Conservation (phyloP, 164 flowering plant genomes). For the Macadamia tetraphylla region DNA sequence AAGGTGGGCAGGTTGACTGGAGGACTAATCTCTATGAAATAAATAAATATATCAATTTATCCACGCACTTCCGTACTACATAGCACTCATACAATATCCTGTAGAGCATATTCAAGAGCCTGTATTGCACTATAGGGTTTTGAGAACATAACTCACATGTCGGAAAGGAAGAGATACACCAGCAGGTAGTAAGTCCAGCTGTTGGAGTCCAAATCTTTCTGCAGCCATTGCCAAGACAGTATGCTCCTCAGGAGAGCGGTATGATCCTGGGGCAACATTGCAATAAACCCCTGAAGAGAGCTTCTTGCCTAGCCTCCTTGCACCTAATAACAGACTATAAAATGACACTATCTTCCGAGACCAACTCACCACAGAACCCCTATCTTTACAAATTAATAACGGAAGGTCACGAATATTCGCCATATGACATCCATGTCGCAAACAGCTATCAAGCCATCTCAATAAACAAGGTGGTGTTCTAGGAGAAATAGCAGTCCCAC, state of each 20-base stretch:
- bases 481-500: constrained; percentile 16
- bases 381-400: constrained; percentile 53
- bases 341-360: constrained; percentile 79
- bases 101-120: no score
- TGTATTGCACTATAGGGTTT: no score
- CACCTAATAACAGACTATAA: constrained; percentile 75
- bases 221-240: constrained; percentile 92
- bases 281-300: constrained; percentile 75
- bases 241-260: constrained; percentile 56
- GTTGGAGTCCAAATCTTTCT: constrained; percentile 82
- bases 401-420: constrained; percentile 61
- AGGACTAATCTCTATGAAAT: not conserved
- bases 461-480: constrained; percentile 72
- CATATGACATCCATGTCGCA: constrained; percentile 54
- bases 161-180: constrained; percentile 94
- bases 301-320: constrained; percentile 48
- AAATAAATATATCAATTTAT: not conserved
- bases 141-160: constrained; percentile 58
- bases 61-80: not conserved
- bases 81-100: no score
- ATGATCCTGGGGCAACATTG: constrained; percentile 68
- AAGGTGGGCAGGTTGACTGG: not conserved
- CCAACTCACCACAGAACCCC: constrained; percentile 59
- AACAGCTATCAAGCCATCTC: constrained; percentile 85
- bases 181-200: constrained; percentile 77